Conservation (phyloP, 371 early-diverging fungal species). For the Circinella umbellata region DNA sequence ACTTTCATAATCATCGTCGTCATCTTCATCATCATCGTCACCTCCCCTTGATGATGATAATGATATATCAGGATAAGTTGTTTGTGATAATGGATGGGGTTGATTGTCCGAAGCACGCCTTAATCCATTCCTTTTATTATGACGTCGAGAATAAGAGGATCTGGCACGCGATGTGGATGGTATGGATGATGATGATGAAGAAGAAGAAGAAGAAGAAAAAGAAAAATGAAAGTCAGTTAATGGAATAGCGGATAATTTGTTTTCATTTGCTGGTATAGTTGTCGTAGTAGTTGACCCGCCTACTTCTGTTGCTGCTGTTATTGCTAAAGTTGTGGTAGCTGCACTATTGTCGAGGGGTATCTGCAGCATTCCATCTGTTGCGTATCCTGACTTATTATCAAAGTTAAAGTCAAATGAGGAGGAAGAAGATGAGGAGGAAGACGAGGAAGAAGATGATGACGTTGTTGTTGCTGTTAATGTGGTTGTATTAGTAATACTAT, state of each 20-base stretch:
- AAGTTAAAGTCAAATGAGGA: conserved; percentile 8
- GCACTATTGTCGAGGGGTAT: conserved; percentile 5
- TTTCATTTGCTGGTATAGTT: not conserved
- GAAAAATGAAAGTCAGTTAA: conserved; percentile 2
- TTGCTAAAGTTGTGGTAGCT: not conserved
- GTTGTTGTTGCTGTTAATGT: not conserved
- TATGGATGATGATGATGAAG: not conserved
- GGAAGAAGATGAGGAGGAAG: conserved; percentile 3
- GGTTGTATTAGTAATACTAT: not conserved
- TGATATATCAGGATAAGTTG: conserved; percentile 1
- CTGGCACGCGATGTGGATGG: not conserved
- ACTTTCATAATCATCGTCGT: conserved; percentile 14
- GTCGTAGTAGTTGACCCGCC: not conserved
- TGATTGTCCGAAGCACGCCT: not conserved
- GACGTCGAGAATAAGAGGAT: not conserved
- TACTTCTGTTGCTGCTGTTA: not conserved
- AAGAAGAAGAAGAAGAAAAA: conserved; percentile 1
- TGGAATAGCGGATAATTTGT: not conserved
- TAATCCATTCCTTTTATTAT: not conserved
- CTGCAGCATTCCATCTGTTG: not conserved
- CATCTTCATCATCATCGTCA: not conserved
- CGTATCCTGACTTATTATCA: conserved; percentile 2
- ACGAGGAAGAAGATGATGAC: conserved; percentile 1
- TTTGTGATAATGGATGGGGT: conserved; percentile 3
- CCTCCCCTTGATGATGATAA: not conserved